These are phyloP conservation scores for Coprinopsis sp. DNA, from an alignment of 768 basidiomycete genomes.

Conservation along the genomic window DNA sequence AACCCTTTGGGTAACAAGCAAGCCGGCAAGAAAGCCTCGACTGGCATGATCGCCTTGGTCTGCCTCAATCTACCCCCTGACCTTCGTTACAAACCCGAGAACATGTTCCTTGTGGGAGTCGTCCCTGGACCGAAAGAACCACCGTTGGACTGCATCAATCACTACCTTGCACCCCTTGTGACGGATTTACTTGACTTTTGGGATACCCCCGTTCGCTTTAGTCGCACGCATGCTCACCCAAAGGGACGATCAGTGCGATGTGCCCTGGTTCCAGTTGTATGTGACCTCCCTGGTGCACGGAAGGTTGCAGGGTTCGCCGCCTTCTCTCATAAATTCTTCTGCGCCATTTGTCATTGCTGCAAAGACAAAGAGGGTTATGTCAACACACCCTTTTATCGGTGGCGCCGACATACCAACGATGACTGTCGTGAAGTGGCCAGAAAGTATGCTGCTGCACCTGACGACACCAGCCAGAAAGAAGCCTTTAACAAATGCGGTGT, in stretches of 20 bases:
- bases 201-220: slow-evolving; percentile 25
- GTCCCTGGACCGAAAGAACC: slow-evolving; percentile 39
- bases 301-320: slow-evolving; percentile 24
- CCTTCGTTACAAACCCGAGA: slow-evolving; percentile 28
- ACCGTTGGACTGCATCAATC: slow-evolving; percentile 27
- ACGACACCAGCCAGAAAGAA: slow-evolving; percentile 1
- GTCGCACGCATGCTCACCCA: slow-evolving; percentile 16
- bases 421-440: slow-evolving; percentile 14
- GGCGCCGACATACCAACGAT: slow-evolving; percentile 12
- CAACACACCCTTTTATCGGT: slow-evolving; percentile 12
- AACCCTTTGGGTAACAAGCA: slow-evolving; percentile 30
- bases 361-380: slow-evolving; percentile 13
- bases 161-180: slow-evolving; percentile 33
- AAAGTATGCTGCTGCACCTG: slow-evolving; percentile 16
- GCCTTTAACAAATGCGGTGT: slow-evolving; percentile 20
- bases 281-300: slow-evolving; percentile 31
- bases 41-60: slow-evolving; percentile 26
- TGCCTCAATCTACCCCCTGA: slow-evolving; percentile 33
- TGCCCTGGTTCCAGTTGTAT: slow-evolving; percentile 30
- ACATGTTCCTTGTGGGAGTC: slow-evolving; percentile 34
- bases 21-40: slow-evolving; percentile 20
- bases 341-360: slow-evolving; percentile 20
- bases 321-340: slow-evolving; percentile 16
- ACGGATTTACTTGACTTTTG: slow-evolving; percentile 32
- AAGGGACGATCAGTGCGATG: slow-evolving; percentile 24